Conservation (phyloP, 495 filamentous ascomycete species). For the Acidiella bohemica region DNA sequence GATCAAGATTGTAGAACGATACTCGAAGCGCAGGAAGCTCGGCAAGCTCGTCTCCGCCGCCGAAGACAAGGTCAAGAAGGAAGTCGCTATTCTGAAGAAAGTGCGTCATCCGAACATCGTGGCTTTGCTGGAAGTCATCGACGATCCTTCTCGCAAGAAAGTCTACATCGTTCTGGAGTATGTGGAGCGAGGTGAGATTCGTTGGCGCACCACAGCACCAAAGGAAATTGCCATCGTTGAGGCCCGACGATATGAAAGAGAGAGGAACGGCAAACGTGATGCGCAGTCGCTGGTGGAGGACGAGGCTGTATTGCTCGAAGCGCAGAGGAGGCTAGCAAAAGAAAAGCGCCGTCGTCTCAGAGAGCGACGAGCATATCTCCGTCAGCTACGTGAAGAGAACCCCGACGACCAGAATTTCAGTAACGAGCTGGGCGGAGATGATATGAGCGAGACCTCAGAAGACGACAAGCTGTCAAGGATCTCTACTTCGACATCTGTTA, state of each 20-base stretch:
- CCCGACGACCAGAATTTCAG: conserved; percentile 46
- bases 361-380: conserved; percentile 11
- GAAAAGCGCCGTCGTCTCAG: conserved; percentile 16
- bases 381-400: background rate
- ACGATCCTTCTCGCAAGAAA: conserved; percentile 88
- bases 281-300: conserved; percentile 39
- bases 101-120: conserved; percentile 92
- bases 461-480: conserved; percentile 18
- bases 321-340: conserved; percentile 21
- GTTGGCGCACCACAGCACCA: conserved; percentile 76
- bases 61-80: conserved; percentile 88
- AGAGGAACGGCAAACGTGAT: conserved; percentile 40
- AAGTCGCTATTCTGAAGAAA: conserved; percentile 97
- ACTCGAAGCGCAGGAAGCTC: conserved; percentile 80
- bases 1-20: conserved; percentile 97
- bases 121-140: conserved; percentile 88
- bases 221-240: conserved; percentile 71
- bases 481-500: conserved; percentile 12
- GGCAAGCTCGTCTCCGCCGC: conserved; percentile 54
- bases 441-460: conserved; percentile 17
- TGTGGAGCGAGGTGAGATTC: conserved; percentile 83
- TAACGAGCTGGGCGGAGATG: conserved; percentile 55
- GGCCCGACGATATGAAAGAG: conserved; percentile 60
- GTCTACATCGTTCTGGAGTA: conserved; percentile 96
- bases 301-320: conserved; percentile 34